Percentiles rank a stretch among this genome's conserved stretches.
phyloP scores from a whole-genome alignment of 371 early-diverging fungal genomes.

The Gilbertella persicaria region DNA sequence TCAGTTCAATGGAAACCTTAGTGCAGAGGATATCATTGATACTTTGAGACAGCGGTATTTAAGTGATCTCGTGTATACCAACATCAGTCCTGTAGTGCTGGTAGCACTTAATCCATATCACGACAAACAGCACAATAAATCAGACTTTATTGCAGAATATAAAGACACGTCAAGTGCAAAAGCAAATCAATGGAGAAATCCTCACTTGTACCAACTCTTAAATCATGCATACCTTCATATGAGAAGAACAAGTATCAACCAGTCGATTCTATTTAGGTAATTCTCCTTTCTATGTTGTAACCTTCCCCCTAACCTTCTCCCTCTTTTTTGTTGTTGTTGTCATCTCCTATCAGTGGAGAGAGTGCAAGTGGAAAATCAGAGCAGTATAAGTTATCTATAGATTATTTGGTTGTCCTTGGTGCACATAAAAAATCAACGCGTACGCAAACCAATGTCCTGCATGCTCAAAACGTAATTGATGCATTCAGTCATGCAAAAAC shows the following conservation, averaged over 20 bases:
- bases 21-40: slow-evolving; percentile 50
- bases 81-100: slow-evolving; percentile 60
- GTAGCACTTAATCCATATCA: slow-evolving; percentile 35
- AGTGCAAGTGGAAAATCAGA: slow-evolving; percentile 87
- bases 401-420: slow-evolving; percentile 71
- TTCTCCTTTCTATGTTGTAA: not conserved
- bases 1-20: slow-evolving; percentile 23
- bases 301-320: not conserved
- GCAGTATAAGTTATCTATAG: slow-evolving; percentile 58
- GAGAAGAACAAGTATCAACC: slow-evolving; percentile 82
- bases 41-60: slow-evolving; percentile 58
- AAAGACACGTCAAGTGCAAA: slow-evolving; percentile 52
- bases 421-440: slow-evolving; percentile 78
- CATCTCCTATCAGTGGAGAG: slow-evolving; percentile 68
- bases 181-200: slow-evolving; percentile 34
- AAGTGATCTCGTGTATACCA: slow-evolving; percentile 54
- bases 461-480: slow-evolving; percentile 71
- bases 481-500: slow-evolving; percentile 86
- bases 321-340: slow-evolving; percentile 7
- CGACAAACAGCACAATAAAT: slow-evolving; percentile 12
- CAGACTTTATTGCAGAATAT: slow-evolving; percentile 36
- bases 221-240: slow-evolving; percentile 70
- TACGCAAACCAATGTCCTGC: slow-evolving; percentile 69
- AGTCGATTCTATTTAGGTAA: slow-evolving; percentile 70
- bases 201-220: slow-evolving; percentile 79